Conservation (phyloP, 108 stramenopile species). For the Skeletonema potamos region DNA sequence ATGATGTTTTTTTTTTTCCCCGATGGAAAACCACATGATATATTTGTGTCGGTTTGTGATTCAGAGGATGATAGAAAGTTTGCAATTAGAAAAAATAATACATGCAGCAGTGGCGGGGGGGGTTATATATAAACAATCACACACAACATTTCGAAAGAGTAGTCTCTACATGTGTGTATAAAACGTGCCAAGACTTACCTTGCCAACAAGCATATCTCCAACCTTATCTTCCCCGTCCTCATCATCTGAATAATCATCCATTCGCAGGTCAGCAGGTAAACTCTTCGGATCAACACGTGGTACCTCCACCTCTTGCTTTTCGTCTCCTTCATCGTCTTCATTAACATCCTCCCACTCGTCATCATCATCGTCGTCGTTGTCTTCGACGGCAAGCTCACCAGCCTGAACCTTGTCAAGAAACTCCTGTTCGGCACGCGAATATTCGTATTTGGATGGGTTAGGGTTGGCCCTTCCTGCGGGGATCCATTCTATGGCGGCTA, state of each 20-base stretch:
- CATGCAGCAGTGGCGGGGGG: no score
- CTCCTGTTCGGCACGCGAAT: conserved; percentile 70
- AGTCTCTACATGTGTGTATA: no score
- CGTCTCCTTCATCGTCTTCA: conserved; percentile 22
- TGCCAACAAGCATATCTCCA: conserved; percentile 76
- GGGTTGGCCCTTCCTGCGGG: conserved; percentile 85
- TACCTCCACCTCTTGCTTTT: conserved; percentile 9
- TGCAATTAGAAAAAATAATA: no score
- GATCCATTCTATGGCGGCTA: conserved; percentile 74
- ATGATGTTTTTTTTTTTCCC: not conserved
- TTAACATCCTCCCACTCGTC: conserved; percentile 5
- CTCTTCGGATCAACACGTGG: conserved; percentile 51
- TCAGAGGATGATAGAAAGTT: no score
- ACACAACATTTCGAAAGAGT: no score
- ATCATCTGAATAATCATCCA: conserved; percentile 93
- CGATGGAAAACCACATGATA: no score
- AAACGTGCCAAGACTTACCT: conserved; percentile 37
- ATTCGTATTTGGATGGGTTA: conserved; percentile 80
- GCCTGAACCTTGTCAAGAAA: conserved; percentile 50
- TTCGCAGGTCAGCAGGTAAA: conserved; percentile 83
- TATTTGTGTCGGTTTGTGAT: no score
- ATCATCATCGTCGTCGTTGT: conserved; percentile 25
- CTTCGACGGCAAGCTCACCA: conserved; percentile 35
- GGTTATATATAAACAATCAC: not conserved
- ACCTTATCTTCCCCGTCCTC: conserved; percentile 70